Evolutionary conservation across 257 asterid genomes (phyloP).

Genomic region (Cynanchum wilfordii): DNA sequence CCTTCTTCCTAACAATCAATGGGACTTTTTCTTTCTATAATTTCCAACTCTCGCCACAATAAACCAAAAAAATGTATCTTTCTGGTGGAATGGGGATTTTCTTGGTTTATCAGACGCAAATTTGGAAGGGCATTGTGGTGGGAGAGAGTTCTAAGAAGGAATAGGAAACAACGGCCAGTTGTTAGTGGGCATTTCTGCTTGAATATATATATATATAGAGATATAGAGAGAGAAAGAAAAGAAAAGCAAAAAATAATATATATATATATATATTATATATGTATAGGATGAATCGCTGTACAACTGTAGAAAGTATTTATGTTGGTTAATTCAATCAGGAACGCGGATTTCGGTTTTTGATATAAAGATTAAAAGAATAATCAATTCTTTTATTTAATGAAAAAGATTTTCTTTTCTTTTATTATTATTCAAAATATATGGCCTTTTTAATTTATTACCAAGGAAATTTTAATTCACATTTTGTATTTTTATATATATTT

Average conservation of each 20-base stretch:
- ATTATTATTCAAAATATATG: too few species aligned
- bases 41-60: neutral
- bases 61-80: neutral
- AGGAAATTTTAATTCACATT: too few species aligned
- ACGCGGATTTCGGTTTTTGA: neutral
- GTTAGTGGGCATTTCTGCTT: neutral
- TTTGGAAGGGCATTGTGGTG: neutral
- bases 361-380: too few species aligned
- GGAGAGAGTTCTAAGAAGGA: neutral
- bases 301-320: conserved; percentile 7
- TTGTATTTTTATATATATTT: too few species aligned
- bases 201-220: neutral
- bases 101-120: neutral
- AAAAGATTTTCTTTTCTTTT: too few species aligned
- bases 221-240: neutral
- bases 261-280: too few species aligned
- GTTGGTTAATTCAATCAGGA: conserved; percentile 3
- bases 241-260: neutral
- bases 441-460: too few species aligned
- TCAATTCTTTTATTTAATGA: too few species aligned
- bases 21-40: neutral
- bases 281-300: neutral
- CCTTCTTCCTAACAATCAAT: neutral
- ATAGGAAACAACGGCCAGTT: neutral
- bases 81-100: conserved; percentile 5